Evolutionary conservation across 2,329 filamentous ascomycete species (phyloP).

Genomic region (Trichoderma semiorbis): DNA sequence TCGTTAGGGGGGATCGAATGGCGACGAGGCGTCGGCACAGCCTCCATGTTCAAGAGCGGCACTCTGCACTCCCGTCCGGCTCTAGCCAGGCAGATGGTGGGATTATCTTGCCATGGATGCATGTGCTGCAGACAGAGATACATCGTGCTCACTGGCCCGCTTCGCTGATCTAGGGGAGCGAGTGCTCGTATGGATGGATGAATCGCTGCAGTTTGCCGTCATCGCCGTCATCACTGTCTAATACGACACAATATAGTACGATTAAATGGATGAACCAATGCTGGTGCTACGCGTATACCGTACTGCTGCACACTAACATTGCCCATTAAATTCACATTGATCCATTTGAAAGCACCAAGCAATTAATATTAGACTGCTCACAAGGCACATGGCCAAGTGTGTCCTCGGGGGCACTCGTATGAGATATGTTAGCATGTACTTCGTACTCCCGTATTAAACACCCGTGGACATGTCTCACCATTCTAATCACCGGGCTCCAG

Average conservation of each 20-base stretch:
- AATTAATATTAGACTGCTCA: not conserved
- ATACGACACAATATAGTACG: not conserved
- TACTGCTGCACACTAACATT: not conserved
- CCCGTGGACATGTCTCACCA: slow-evolving; percentile 17
- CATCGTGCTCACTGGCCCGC: not conserved
- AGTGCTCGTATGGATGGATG: not conserved
- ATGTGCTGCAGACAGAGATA: not conserved
- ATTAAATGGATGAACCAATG: not conserved
- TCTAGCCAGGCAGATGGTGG: not conserved
- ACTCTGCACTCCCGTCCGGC: not conserved
- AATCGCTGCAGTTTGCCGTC: not conserved
- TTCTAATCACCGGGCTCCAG: slow-evolving; percentile 15
- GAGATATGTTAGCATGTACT: not conserved
- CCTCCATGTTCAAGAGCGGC: not conserved
- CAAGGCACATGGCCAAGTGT: not conserved
- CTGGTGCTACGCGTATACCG: not conserved
- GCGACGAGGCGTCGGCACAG: not conserved
- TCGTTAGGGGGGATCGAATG: not conserved
- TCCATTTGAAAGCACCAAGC: too few species aligned
- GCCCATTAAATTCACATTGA: not conserved
- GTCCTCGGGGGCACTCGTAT: not conserved
- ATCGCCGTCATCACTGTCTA: not conserved
- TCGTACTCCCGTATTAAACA: slow-evolving; percentile 9
- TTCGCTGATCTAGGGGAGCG: not conserved
- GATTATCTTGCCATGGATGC: not conserved